Base-by-base conservation (phyloP, 495 filamentous ascomycete species). In the Xanthoparmelia taractica region DNA sequence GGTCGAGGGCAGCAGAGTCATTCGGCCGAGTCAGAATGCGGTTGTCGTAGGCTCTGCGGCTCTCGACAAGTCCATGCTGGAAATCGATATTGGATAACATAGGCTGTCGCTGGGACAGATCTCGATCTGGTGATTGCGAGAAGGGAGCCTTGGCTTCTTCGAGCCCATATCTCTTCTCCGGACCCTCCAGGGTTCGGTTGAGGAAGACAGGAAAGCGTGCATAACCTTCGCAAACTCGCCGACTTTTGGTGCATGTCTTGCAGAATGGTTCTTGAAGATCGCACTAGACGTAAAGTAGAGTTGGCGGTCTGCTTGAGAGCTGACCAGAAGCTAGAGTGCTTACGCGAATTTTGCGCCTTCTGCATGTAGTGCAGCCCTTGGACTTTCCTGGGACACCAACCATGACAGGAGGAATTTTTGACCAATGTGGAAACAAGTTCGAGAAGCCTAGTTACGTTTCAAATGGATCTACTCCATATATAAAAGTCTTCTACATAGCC, bases 211-310 rank as follows among this genome's bases (percentile, higher is more conserved):
- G 66, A 45, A 52, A 67, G 20, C 58, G 61, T 31, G 63, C 58
- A 55, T 65, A 67, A 0, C 66, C 66, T 55, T 65, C 66, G 52
- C 66, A 67, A 17, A 37, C 18, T 23, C 62, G 57, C 33, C 66
- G 58, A n/a, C 57, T 67, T 13, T 58, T 33, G 41, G 57, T 56
- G 43, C 66, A 67, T 45, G 47, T 64, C 52, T 54, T 67, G 58
- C 66, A 67, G 34, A 36, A 50, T 7, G 66, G 62, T 29, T 54
- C n/a, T 20, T 64, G 29, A 29, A 63, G 50, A 33, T 57, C 60
- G 37, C 60, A 63, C 50, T 63, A n/a, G 2, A 1, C 27, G 57
- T 18, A 0, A 6, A 12, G 31, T 18, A 0, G 11, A 12, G 31
- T 63, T 13, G n/a, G 38, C 11, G 18, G 8, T 36, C 5, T 13